Conservation (phyloP, 768 basidiomycete genomes). For the Amanita rimosa region DNA sequence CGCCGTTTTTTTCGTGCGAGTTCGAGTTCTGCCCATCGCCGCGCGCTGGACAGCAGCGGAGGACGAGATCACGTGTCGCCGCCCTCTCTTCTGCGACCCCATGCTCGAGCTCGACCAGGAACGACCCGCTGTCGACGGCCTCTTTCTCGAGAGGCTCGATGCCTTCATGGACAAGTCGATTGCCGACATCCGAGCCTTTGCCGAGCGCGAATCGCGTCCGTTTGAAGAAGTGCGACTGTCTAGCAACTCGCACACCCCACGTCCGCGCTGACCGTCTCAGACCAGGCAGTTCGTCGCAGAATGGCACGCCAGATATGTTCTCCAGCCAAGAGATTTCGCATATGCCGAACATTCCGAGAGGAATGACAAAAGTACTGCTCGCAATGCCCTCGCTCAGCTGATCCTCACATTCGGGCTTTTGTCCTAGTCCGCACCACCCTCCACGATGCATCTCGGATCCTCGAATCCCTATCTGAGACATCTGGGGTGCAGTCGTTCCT, state of each 20-base stretch:
- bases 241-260: background rate
- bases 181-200: constrained; percentile 46
- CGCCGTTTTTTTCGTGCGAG: constrained; percentile 34
- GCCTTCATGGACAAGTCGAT: constrained; percentile 50
- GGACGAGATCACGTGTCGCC: background rate
- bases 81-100: background rate
- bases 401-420: constrained; percentile 9
- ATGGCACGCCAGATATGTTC: constrained; percentile 51
- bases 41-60: background rate
- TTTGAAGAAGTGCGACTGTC: constrained; percentile 44
- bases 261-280: constrained; percentile 18
- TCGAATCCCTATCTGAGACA: constrained; percentile 40
- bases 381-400: constrained; percentile 4
- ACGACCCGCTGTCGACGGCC: constrained; percentile 28
- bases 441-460: constrained; percentile 34
- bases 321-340: constrained; percentile 17
- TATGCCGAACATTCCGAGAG: constrained; percentile 9
- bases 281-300: constrained; percentile 47
- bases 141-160: constrained; percentile 57
- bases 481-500: constrained; percentile 52
- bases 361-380: constrained; percentile 6
- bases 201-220: constrained; percentile 43
- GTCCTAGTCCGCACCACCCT: constrained; percentile 34
- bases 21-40: constrained; percentile 44
- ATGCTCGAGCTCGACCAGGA: constrained; percentile 24